These are phyloP conservation scores for Hypholoma fasciculare DNA, from an alignment of 768 basidiomycete genomes.

Conservation along the genomic window DNA sequence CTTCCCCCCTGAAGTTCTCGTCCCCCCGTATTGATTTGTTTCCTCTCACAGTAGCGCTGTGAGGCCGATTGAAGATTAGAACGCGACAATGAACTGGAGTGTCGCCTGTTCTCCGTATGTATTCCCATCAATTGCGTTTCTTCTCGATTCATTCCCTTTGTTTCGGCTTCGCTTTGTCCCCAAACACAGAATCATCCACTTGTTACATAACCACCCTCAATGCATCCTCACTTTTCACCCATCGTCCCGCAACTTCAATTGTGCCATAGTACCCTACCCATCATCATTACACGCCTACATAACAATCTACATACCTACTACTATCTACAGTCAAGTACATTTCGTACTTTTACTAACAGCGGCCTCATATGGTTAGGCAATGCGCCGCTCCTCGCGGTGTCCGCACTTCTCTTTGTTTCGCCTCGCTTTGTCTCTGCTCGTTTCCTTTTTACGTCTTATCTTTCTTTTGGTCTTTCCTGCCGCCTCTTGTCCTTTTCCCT, in stretches of 20 bases:
- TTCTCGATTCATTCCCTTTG: not conserved
- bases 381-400: not conserved
- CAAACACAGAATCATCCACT: not conserved
- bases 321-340: not conserved
- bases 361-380: not conserved
- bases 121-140: no score
- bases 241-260: conserved; percentile 7
- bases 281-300: not conserved
- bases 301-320: conserved; percentile 3
- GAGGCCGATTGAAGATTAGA: not conserved
- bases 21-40: not conserved
- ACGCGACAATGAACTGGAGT: not conserved
- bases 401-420: not conserved
- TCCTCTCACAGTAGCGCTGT: not conserved
- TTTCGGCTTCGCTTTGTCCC: conserved; percentile 8
- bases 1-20: not conserved
- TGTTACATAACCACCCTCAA: conserved; percentile 2
- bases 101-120: no score
- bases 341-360: conserved; percentile 1
- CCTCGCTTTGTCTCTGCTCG: not conserved
- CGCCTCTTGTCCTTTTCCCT: not conserved
- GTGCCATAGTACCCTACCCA: conserved; percentile 9
- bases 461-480: not conserved
- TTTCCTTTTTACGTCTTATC: not conserved
- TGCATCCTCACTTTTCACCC: conserved; percentile 8